Percentiles rank a stretch among this genome's conserved stretches.
Evolutionary conservation across 306 rosid genomes (phyloP).

Genomic region (Ormosia semicastrata): DNA sequence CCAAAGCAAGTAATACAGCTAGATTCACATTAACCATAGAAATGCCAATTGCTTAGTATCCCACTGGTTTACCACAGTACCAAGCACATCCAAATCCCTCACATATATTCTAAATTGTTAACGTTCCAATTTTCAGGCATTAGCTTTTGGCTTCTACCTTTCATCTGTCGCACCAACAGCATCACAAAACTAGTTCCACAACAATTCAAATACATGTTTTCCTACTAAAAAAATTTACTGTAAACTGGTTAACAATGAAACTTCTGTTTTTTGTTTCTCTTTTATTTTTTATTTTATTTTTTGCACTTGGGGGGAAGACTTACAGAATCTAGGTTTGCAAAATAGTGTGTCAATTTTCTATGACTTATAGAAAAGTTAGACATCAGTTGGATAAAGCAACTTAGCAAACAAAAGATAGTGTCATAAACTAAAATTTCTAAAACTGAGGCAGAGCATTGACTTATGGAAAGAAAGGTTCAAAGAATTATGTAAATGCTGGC

Average conservation of each 20-base stretch:
- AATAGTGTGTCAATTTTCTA: neutral
- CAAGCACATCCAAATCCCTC: neutral
- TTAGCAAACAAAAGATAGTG: neutral
- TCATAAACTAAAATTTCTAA: neutral
- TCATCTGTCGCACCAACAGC: neutral
- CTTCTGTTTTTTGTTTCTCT: too few relatives aligned
- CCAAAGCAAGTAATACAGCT: neutral
- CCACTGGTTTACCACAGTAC: neutral
- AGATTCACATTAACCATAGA: neutral
- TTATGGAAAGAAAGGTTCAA: neutral
- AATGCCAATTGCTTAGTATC: neutral
- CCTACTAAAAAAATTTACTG: too few relatives aligned
- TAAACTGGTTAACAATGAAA: too few relatives aligned
- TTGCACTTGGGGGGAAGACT: too few relatives aligned
- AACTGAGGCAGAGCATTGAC: neutral
- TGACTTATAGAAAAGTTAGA: neutral
- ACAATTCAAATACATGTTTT: slow-evolving; percentile 2
- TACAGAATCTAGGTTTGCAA: too few relatives aligned
- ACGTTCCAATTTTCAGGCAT: neutral
- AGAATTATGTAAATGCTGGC: neutral
- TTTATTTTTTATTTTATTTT: too few relatives aligned
- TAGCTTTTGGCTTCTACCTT: neutral
- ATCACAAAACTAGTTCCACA: neutral
- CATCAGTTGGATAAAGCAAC: neutral
- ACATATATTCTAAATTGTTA: neutral